A percentile compares a stretch with the other conserved stretches of the same genome.
Conservation (phyloP, 176 grass and related monocot species). For the Oryza brachyantha region DNA sequence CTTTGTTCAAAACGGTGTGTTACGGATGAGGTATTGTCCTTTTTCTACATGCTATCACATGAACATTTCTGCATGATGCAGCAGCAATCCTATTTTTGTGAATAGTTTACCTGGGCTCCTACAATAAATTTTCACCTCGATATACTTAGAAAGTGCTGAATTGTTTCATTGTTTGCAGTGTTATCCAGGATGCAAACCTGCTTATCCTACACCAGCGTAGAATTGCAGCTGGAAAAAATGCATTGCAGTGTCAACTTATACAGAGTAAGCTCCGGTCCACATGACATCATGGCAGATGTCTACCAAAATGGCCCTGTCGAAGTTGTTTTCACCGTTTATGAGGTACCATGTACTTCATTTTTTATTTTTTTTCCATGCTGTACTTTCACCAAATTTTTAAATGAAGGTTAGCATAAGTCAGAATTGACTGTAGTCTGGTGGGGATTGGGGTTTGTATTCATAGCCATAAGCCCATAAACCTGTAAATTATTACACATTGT, state of each 20-base stretch:
- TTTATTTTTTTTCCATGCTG: background rate
- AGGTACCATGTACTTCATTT: slow-evolving; percentile 40
- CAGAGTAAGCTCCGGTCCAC: slow-evolving; percentile 57
- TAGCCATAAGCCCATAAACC: too few species aligned
- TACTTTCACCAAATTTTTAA: background rate
- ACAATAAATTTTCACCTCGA: slow-evolving; percentile 1
- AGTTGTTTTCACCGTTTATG: slow-evolving; percentile 88
- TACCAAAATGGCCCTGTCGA: slow-evolving; percentile 82
- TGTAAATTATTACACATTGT: slow-evolving; percentile 66
- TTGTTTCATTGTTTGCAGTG: slow-evolving; percentile 52
- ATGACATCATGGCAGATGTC: slow-evolving; percentile 84
- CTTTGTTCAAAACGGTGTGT: too few species aligned
- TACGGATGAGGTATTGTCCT: slow-evolving; percentile 67
- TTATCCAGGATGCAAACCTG: slow-evolving; percentile 86
- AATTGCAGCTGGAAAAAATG: slow-evolving; percentile 77
- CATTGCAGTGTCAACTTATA: slow-evolving; percentile 84
- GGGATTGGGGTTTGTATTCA: too few species aligned
- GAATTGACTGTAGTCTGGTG: background rate
- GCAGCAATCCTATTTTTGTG: background rate
- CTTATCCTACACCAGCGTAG: slow-evolving; percentile 67
- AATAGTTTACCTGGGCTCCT: background rate
- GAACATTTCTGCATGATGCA: background rate
- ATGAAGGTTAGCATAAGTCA: background rate
- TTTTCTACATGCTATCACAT: background rate
- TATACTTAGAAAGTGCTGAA: background rate